These are phyloP conservation scores for Poteriospumella lacustris DNA, from an alignment of 108 stramenopile species.

Conservation along the genomic window DNA sequence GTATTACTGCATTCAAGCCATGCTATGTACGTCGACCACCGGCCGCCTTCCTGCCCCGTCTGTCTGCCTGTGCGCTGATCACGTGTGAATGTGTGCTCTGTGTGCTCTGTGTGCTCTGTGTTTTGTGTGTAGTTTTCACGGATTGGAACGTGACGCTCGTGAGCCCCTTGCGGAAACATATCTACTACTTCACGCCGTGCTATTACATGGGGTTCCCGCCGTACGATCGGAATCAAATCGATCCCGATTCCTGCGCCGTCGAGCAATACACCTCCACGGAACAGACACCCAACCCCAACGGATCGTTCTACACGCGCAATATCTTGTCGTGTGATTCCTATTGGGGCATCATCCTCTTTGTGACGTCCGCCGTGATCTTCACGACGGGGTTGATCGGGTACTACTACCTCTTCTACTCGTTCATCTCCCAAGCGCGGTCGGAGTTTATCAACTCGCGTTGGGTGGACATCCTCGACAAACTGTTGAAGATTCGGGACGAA, in stretches of 20 bases:
- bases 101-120: neutral
- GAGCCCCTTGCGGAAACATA: neutral
- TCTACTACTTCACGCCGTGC: constrained; percentile 1
- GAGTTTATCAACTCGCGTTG: neutral
- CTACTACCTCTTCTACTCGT: neutral
- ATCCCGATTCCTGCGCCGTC: too few relatives aligned
- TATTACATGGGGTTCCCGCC: constrained; percentile 26
- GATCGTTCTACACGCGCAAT: too few relatives aligned
- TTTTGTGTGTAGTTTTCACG: neutral
- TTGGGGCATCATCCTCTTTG: neutral
- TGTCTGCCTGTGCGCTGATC: neutral
- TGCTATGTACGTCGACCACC: neutral
- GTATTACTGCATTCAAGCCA: constrained; percentile 2
- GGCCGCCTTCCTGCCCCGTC: neutral
- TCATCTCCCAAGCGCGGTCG: neutral
- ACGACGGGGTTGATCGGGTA: neutral
- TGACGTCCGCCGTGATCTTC: neutral
- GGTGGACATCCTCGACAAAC: constrained; percentile 6
- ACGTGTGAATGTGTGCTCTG: neutral
- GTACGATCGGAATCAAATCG: too few relatives aligned
- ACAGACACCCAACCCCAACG: too few relatives aligned
- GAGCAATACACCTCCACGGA: too few relatives aligned
- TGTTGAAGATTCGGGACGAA: neutral
- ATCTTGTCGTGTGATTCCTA: constrained; percentile 20
- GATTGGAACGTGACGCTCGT: constrained; percentile 24